Evolutionary conservation across 2,329 filamentous ascomycete genomes (phyloP).

Genomic region (Cylindrodendrum hubeiense): DNA sequence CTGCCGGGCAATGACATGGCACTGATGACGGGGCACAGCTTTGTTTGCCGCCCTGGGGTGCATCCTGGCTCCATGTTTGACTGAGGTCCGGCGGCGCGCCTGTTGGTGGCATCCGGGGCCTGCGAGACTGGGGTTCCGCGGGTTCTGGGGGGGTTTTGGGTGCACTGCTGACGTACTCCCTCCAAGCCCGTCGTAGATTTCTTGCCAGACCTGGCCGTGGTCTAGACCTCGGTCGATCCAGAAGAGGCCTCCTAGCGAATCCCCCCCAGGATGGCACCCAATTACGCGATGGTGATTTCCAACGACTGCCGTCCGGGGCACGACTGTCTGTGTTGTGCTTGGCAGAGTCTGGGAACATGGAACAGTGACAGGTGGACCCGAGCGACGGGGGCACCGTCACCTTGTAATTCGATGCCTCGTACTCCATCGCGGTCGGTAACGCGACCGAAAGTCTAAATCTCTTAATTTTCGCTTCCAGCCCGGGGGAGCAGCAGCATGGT

Average conservation of each 20-base stretch:
- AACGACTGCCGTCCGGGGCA: not conserved
- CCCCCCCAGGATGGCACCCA: too few species aligned
- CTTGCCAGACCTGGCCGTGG: not conserved
- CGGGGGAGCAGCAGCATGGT: not conserved
- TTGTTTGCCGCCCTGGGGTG: not conserved
- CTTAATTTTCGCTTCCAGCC: not conserved
- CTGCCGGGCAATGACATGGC: not conserved
- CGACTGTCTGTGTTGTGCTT: not conserved
- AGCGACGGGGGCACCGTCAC: not conserved
- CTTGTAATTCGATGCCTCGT: not conserved
- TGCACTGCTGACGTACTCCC: not conserved
- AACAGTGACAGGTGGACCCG: not conserved
- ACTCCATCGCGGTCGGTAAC: not conserved
- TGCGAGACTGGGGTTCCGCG: too few species aligned
- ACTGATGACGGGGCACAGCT: not conserved
- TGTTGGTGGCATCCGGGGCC: too few species aligned
- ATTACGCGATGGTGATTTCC: too few species aligned
- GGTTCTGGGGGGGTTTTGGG: too few species aligned
- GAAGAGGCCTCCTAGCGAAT: too few species aligned
- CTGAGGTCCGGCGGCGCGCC: not conserved
- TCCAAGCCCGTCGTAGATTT: conserved; percentile 6
- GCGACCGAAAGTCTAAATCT: not conserved
- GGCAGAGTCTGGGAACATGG: not conserved
- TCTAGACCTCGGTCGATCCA: not conserved
- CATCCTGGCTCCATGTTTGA: not conserved